Evolutionary conservation across 2,329 filamentous ascomycete species (phyloP), one percentile per base, ranked within the genome.

Genomic region (Cadophora sp.): DNA sequence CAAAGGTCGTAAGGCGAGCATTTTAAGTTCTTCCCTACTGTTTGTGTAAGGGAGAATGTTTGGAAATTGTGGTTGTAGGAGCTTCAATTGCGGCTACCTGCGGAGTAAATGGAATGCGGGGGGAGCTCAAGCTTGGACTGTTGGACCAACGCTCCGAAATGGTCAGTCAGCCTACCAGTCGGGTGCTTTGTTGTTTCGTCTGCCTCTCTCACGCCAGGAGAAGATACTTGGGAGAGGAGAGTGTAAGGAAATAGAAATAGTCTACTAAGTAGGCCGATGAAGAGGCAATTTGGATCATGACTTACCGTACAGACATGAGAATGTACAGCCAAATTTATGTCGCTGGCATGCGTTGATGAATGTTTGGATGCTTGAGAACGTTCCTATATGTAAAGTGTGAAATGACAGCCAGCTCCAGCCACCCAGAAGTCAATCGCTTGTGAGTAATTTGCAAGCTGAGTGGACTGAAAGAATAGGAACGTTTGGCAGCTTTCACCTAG

Each of bases 1-100:
- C 45, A 69, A 11, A 20, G 70, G 69, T 62, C 72, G 70, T 61
- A 73, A 24, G 24, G 66, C 53, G 14, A 62, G 62, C 71, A 73
- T 73, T 20, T 27, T 66, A 13, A n/a, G 6, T 9, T 45, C 16
- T n/a, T 45, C 43, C 43, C n/a, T 3, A 18, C 16, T 18, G 27
- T 30, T 30, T 30, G n/a, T n/a, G 16, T 8, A 45, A 45, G n/a
- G 8, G 43, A 45, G 16, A 20, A 18, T 18, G 16, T 1, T 13
- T 30, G 27, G 6, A 6, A 30, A 6, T 30, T 30, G 27, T 30
- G 22, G 16, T 18, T 24, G 27, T 27, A n/a, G 59, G 30, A 36
- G 43, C 30, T 22, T 33, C 43, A 39, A 7, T 20, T 30, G 39
- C 62, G 36, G 62, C 20, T 50, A 59, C 20, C 39, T 14, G 43